A percentile compares a stretch with the other conserved stretches of the same genome.
phyloP scores from a whole-genome alignment of 1,284 basidiomycete genomes.

The Trichosporon sp. region DNA sequence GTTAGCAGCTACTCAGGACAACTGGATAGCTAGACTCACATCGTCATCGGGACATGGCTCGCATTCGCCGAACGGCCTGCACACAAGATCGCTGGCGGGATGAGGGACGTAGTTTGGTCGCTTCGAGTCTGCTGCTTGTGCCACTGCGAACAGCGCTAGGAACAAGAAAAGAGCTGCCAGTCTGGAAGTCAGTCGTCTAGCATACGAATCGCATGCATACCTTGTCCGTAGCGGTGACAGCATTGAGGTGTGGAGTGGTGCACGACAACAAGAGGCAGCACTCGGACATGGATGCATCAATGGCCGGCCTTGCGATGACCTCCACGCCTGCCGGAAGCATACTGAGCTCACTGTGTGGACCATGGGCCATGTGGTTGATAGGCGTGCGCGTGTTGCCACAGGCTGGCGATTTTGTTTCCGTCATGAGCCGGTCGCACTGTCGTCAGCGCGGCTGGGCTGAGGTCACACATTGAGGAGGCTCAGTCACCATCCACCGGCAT shows the following conservation, averaged over 20 bases:
- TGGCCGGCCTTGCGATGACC: not conserved
- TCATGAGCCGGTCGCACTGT: not conserved
- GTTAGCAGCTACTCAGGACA: conserved; percentile 1
- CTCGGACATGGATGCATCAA: not conserved
- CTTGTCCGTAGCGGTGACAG: conserved; percentile 6
- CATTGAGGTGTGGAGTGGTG: not conserved
- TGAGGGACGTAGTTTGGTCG: conserved; percentile 30
- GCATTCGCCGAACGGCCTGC: conserved; percentile 71
- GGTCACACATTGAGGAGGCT: not conserved
- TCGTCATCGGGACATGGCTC: conserved; percentile 73
- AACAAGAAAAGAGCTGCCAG: conserved; percentile 17
- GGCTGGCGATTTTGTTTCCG: not conserved
- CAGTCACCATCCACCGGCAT: not conserved
- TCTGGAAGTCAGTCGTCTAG: conserved; percentile 5
- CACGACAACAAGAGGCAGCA: not conserved
- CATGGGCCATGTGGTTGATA: not conserved
- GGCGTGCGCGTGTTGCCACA: not conserved
- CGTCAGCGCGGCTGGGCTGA: not conserved
- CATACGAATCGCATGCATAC: not conserved
- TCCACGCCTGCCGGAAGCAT: not conserved
- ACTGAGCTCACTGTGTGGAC: not conserved
- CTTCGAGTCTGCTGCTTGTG: not conserved
- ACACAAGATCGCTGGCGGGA: conserved; percentile 50
- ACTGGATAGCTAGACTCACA: conserved; percentile 52
- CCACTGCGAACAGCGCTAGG: conserved; percentile 17